Evolutionary conservation across 1,139 yeast species (phyloP), one percentile per base, ranked within the genome.

Genomic region (Geotrichum australiense): DNA sequence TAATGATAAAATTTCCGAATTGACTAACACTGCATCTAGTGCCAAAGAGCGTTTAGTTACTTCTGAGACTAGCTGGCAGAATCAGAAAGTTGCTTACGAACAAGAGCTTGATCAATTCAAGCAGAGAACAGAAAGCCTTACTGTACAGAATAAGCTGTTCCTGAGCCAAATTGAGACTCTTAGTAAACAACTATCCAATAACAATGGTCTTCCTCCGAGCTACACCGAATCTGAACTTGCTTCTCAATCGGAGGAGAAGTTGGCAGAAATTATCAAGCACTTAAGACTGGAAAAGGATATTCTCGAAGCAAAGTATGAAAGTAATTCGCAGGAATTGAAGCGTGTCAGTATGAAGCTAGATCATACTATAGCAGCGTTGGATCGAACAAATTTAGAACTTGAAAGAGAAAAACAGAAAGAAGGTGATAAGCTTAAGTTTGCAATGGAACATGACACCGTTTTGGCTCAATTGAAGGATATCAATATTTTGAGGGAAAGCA

Each of bases 251-350:
- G 58, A 55, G 19, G 65, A 58, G 31, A 73, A 71, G 34, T 53
- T 71, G 54, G 72, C 75, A 43, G 80, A 80, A 50, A 71, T 86
- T 26, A 64, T 86, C 30, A 61, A 70, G 6, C 78, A 73, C 53
- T 66, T 86, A 46, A 79, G 89, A 39, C 78, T 82, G 49, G 94
- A 85, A 53, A 83, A 82, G 57, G 95, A 86, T 49, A 68, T 78
- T 4, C 70, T 79, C 1, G 84, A 79, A 43, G 72, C 78, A 15
- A 81, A 78, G 52, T 65, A 75, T 21, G 70, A 71, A 8, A 64
- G 70, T 20, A 62, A 71, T 20, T 57, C 58, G 12, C 76, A 73
- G 48, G 86, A 79, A 52, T 65, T 66, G 39, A 64, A 65, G 39
- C 63, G 71, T 26, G 61, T 76, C 30, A 66, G 70, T 48, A 65